These are phyloP conservation scores for Penicillium paxilli DNA, from an alignment of 495 filamentous ascomycete genomes.

Conservation along the genomic window DNA sequence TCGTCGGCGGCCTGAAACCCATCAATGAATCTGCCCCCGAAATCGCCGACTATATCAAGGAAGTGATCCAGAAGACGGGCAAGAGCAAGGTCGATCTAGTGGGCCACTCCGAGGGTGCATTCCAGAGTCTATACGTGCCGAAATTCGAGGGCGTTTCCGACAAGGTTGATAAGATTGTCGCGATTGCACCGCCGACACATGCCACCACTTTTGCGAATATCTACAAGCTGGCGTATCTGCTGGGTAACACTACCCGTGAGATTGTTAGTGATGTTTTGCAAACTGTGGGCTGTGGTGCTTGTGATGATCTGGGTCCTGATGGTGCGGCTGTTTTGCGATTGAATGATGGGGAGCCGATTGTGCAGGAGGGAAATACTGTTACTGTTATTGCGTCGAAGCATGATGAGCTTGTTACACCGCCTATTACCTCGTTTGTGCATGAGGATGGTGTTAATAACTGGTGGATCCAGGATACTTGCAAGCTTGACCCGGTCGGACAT, in stretches of 20 bases:
- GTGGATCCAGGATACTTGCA: conserved; percentile 48
- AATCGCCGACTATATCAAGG: conserved; percentile 49
- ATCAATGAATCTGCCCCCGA: conserved; percentile 48
- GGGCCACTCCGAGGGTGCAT: conserved; percentile 56
- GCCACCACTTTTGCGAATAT: conserved; percentile 48
- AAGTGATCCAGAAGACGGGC: conserved; percentile 42
- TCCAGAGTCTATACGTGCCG: conserved; percentile 53
- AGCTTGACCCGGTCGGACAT: conserved; percentile 50
- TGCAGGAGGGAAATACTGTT: conserved; percentile 46
- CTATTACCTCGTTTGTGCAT: conserved; percentile 41
- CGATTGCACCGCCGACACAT: conserved; percentile 53
- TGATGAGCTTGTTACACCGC: conserved; percentile 52
- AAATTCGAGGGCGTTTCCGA: conserved; percentile 48
- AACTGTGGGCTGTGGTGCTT: conserved; percentile 46
- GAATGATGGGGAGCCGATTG: conserved; percentile 46
- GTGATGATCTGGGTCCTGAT: conserved; percentile 42
- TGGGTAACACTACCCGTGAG: conserved; percentile 37
- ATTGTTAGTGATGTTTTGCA: conserved; percentile 34
- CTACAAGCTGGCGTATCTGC: conserved; percentile 45
- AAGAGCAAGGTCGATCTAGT: conserved; percentile 49
- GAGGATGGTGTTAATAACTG: conserved; percentile 48
- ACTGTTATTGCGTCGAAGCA: conserved; percentile 49
- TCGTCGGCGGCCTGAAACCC: conserved; percentile 45
- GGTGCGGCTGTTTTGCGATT: conserved; percentile 40
- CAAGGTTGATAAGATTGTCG: conserved; percentile 45